These are phyloP conservation scores for Tephrocybe sp. DNA, from an alignment of 768 basidiomycete species.

Conservation along the genomic window DNA sequence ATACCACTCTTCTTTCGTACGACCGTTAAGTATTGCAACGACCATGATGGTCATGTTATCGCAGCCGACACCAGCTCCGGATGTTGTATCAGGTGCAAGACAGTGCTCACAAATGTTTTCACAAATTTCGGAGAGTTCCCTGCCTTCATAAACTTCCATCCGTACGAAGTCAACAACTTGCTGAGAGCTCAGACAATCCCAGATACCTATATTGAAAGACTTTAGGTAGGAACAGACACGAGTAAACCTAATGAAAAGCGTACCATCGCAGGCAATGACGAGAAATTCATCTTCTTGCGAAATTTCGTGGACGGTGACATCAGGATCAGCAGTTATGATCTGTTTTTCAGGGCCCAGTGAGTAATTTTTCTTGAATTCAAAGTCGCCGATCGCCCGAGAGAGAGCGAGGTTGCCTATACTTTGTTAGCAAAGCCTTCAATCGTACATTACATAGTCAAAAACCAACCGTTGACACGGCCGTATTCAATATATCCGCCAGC, in stretches of 20 bases:
- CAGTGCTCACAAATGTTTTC: slow-evolving; percentile 92
- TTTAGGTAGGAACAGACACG: slow-evolving; percentile 4
- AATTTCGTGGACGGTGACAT: slow-evolving; percentile 77
- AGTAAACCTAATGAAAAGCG: slow-evolving; percentile 17
- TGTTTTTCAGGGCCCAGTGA: slow-evolving; percentile 81
- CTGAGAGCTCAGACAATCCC: slow-evolving; percentile 95
- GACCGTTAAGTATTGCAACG: slow-evolving; percentile 82
- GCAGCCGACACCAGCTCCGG: slow-evolving; percentile 91
- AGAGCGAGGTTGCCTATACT: slow-evolving; percentile 86
- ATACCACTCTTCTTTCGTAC: slow-evolving; percentile 91
- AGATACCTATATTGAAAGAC: slow-evolving; percentile 71
- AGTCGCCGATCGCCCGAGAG: slow-evolving; percentile 94
- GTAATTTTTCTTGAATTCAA: slow-evolving; percentile 97
- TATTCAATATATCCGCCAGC: slow-evolving; percentile 97
- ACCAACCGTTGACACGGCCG: slow-evolving; percentile 90
- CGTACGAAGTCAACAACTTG: slow-evolving; percentile 89
- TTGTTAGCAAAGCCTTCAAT: slow-evolving; percentile 2
- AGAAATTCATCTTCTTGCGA: slow-evolving; percentile 94
- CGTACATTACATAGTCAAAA: slow-evolving; percentile 4
- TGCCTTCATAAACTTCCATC: slow-evolving; percentile 74
- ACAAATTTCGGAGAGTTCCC: slow-evolving; percentile 76
- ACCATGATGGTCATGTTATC: slow-evolving; percentile 99
- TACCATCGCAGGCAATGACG: slow-evolving; percentile 96
- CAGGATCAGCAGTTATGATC: slow-evolving; percentile 93
- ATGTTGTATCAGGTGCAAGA: slow-evolving; percentile 88